Evolutionary conservation across 2,329 filamentous ascomycete species (phyloP), one percentile per base, ranked within the genome.

Genomic region (Diaporthe citrichinensis): DNA sequence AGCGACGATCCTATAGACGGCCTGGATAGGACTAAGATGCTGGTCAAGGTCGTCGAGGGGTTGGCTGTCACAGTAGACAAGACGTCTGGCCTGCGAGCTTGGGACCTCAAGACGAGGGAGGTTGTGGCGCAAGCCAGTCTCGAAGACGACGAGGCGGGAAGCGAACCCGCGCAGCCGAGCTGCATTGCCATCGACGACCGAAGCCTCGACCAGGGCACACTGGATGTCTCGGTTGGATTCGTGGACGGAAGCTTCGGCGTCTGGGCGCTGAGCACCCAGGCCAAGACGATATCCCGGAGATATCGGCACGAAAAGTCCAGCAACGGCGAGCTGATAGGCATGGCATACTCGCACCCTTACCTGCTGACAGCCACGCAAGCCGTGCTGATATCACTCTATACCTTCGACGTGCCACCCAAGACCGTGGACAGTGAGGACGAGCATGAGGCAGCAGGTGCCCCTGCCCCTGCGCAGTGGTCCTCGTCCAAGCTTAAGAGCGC

Each of bases 11-110:
- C 6, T 2, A 7, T 7, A 0, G n/a, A 76, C 65, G 55, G 76
- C 74, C n/a, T 77, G 4, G 78, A 76, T 9, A 61, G 57, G 9
- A 86, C 88, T 58, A 92, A 82, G 87, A 94, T 95, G 51, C 86
- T 98, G 9, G 94, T 96, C 65, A 95, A 94, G 82, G 90, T 98
- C 77, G 90, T 93, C 57, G 92, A 95, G 74, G 94, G 95, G 0
- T 86, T 95, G 28, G 92, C 97, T 12, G 90, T 97, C 71, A 97
- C 95, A 4, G 95, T 90, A 0, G 95, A 98, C 82, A 85, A 86
- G 8, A 83, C 85, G 2, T 89, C 89, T 67, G 95, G 95, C 0
- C 85, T 98, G 65, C 90, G 95, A 51, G 95, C 92, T 1, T 98
- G 95, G 95, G 90, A 92, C 76, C 86, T 94, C 36, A 94, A 91